These are phyloP conservation scores for Lodderomyces pseudojiufengensis DNA, from an alignment of 1,139 yeast genomes.

Conservation along the genomic window DNA sequence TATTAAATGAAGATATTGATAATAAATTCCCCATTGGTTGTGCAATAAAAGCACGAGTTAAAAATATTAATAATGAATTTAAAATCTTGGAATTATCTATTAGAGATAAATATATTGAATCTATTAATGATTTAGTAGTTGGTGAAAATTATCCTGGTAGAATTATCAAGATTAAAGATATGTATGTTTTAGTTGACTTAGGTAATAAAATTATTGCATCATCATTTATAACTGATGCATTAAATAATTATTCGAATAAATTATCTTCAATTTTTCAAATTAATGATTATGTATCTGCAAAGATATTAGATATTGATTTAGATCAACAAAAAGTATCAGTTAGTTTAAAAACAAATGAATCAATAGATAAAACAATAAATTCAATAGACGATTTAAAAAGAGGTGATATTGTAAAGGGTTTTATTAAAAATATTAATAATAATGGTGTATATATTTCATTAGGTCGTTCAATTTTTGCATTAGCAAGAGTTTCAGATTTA, in stretches of 20 bases:
- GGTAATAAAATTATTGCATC: constrained; percentile 62
- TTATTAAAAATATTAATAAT: constrained; percentile 68
- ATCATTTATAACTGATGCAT: constrained; percentile 73
- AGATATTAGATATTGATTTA: constrained; percentile 54
- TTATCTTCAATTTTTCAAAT: constrained; percentile 50
- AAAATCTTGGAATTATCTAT: constrained; percentile 50
- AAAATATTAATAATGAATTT: constrained; percentile 51
- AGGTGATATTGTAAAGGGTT: constrained; percentile 77
- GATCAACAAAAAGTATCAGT: constrained; percentile 58
- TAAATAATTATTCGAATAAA: constrained; percentile 61
- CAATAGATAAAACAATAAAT: constrained; percentile 52
- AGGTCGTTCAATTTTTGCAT: constrained; percentile 70
- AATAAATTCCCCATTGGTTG: constrained; percentile 65
- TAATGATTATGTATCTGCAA: constrained; percentile 61
- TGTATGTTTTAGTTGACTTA: constrained; percentile 63
- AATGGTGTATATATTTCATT: constrained; percentile 78
- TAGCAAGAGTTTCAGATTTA: constrained; percentile 76
- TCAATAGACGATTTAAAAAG: constrained; percentile 54
- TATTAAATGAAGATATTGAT: constrained; percentile 46
- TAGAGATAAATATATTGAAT: constrained; percentile 38
- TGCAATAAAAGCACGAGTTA: constrained; percentile 60
- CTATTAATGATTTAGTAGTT: constrained; percentile 50
- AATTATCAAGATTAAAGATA: constrained; percentile 58
- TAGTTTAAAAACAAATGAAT: constrained; percentile 50
- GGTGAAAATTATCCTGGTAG: constrained; percentile 66